A percentile compares a stretch with the other conserved stretches of the same genome.
Conservation (phyloP, 108 stramenopile species). For the Cafeteria roenbergensis region DNA sequence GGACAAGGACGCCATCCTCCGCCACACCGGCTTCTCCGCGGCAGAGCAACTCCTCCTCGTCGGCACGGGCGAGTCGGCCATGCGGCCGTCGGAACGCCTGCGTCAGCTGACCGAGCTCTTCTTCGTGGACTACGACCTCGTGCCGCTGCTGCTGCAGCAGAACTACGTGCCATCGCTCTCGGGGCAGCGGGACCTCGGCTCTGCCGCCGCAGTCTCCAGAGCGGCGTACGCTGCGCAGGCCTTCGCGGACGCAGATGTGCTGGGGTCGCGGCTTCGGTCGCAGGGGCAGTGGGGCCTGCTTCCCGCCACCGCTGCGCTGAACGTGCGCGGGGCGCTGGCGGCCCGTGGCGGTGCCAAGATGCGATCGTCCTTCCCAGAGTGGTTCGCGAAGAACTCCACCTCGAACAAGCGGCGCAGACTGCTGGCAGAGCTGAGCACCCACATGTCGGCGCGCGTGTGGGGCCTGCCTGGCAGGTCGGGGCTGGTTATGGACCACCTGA, state of each 20-base stretch:
- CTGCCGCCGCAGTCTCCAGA: slow-evolving; percentile 31
- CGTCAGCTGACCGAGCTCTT: slow-evolving; percentile 73
- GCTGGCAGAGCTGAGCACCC: slow-evolving; percentile 66
- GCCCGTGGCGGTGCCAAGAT: slow-evolving; percentile 62
- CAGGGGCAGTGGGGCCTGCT: slow-evolving; percentile 84
- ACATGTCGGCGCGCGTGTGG: slow-evolving; percentile 63
- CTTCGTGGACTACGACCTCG: slow-evolving; percentile 83
- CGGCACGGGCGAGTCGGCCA: no score
- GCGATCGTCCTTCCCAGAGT: slow-evolving; percentile 79
- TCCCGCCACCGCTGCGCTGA: slow-evolving; percentile 56
- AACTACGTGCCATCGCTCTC: slow-evolving; percentile 66
- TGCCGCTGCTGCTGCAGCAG: slow-evolving; percentile 80
- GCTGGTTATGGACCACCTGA: slow-evolving; percentile 63
- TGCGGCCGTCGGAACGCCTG: slow-evolving; percentile 40
- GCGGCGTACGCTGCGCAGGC: slow-evolving; percentile 61
- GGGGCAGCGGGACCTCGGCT: slow-evolving; percentile 30
- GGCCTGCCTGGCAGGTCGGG: slow-evolving; percentile 39
- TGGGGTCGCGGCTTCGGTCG: slow-evolving; percentile 59
- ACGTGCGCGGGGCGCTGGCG: slow-evolving; percentile 70
- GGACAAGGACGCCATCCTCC: slow-evolving; percentile 72
- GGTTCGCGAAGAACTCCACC: slow-evolving; percentile 83
- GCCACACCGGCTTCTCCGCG: slow-evolving; percentile 76
- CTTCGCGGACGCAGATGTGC: slow-evolving; percentile 70
- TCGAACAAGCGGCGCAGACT: slow-evolving; percentile 62
- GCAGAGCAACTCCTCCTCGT: slow-evolving; percentile 50